These are phyloP conservation scores for Blastobotrys attinorum DNA, from an alignment of 805 yeast genomes.

Conservation along the genomic window DNA sequence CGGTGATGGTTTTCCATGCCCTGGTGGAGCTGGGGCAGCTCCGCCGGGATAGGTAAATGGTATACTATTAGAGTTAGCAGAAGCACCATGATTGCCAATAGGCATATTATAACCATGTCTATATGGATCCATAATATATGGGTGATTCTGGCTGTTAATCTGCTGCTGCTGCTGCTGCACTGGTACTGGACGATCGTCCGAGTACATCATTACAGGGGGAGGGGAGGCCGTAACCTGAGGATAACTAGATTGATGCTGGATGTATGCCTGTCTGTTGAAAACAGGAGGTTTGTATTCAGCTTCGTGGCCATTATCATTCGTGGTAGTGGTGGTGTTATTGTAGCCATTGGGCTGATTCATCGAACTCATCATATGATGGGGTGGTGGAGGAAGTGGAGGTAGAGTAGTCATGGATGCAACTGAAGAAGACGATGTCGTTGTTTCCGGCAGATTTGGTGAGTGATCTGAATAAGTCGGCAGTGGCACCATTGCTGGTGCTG, in stretches of 20 bases:
- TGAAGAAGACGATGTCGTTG: neutral
- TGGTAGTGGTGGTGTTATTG: neutral
- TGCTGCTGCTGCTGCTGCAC: too few relatives aligned
- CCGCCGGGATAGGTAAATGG: too few relatives aligned
- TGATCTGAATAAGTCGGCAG: conserved; percentile 4
- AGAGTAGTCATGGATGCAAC: neutral
- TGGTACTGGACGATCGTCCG: neutral
- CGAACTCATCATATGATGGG: too few relatives aligned
- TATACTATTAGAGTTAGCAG: too few relatives aligned
- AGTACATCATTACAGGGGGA: neutral
- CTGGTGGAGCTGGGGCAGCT: neutral
- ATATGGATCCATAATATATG: too few relatives aligned
- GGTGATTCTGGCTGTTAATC: too few relatives aligned
- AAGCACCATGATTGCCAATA: too few relatives aligned
- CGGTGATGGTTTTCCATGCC: neutral
- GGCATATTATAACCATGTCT: too few relatives aligned
- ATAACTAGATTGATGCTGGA: neutral
- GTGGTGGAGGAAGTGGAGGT: too few relatives aligned
- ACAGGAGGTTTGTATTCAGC: neutral
- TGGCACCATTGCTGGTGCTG: neutral
- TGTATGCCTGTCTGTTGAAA: neutral
- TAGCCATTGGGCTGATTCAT: neutral
- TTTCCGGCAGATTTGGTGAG: conserved; percentile 7
- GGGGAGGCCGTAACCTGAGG: neutral
- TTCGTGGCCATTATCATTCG: too few relatives aligned